Evolutionary conservation across 192 early-diverging fungal species (phyloP).

Genomic region (Podila clonocystis): DNA sequence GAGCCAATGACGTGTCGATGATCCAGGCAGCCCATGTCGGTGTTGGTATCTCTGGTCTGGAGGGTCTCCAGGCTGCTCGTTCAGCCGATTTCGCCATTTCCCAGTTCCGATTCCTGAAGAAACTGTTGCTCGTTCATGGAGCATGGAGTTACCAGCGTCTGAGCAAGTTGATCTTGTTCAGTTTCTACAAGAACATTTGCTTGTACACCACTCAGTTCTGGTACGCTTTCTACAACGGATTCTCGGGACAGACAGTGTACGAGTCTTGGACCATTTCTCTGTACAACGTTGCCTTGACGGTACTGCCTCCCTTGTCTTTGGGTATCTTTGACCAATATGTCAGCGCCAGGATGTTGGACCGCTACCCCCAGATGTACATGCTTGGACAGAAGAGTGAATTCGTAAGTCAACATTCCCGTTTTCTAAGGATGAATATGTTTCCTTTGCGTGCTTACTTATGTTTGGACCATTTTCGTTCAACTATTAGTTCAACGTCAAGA

Average conservation of each 20-base stretch:
- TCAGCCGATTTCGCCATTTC: conserved; percentile 98
- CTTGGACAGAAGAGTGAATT: conserved; percentile 77
- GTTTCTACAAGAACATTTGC: conserved; percentile 99
- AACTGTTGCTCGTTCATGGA: conserved; percentile 96
- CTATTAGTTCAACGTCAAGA: conserved; percentile 78
- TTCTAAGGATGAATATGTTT: conserved; percentile 1
- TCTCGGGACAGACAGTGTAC: conserved; percentile 96
- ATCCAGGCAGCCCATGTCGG: conserved; percentile 99
- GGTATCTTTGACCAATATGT: conserved; percentile 98
- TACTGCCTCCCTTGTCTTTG: conserved; percentile 94
- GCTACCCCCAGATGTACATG: conserved; percentile 99
- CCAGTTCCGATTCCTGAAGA: conserved; percentile 95
- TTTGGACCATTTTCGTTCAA: background rate
- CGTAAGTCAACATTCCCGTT: conserved; percentile 39
- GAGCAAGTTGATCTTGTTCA: conserved; percentile 96
- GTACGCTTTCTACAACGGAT: conserved; percentile 94
- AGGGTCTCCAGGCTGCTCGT: conserved; percentile 98
- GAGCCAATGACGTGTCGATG: conserved; percentile 99
- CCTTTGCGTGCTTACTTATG: background rate
- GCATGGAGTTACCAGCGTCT: conserved; percentile 97
- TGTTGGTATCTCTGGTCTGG: conserved; percentile 95
- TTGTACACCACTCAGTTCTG: conserved; percentile 99
- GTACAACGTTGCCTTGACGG: conserved; percentile 95
- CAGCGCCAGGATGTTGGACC: conserved; percentile 91
- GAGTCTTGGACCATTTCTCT: conserved; percentile 98